Evolutionary conservation across 2,329 filamentous ascomycete species (phyloP), one percentile per base, ranked within the genome.

Genomic region (Colletotrichum tropicicola): DNA sequence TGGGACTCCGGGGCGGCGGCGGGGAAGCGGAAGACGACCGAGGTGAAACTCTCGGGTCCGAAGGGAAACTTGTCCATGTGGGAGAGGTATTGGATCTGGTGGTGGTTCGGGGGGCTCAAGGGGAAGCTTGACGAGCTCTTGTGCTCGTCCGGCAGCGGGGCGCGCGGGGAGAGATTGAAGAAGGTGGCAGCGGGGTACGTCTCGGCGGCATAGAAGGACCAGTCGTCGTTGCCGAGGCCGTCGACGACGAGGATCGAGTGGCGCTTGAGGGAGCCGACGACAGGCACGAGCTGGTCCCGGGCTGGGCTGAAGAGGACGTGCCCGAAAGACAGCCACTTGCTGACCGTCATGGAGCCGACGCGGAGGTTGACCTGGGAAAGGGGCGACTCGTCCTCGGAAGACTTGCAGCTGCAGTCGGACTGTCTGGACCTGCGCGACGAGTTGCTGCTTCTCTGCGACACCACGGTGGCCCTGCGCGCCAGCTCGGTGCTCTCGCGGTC

Each of bases 321-420:
- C 1, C 92, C 92, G 74, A 95, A 95, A 0, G 91, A 93, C 23
- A 96, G 85, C 92, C 92, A 96, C 73, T 94, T 94, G 82, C 91
- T 94, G 23, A 94, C 92, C 65, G 92, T 94, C 82, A 96, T 89
- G 2, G 92, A 93, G 5, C 91, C 92, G 15, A 93, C 89, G 2
- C 92, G 86, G 21, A 96, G 84, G 72, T 94, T 93, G 66, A 93
- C 91, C 73, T 91, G 90, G 0, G 89, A 87, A 19, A 91, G 78
- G 2, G 89, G 88, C 2, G 89, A 89, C 64, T 85, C 87, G 68
- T 89, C 85, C 17, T 87, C 83, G 0, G 84, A 84, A 3, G 79
- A 77, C 49, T 76, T 79, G 62, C 82, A 85, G 69, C 82, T 80
- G 57, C 77, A 76, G 41, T 79, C 75, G 2, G 85, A 87, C 13